phyloP scores from a whole-genome alignment of 176 grass and related monocot species.

The Puccinellia tenuiflora region DNA sequence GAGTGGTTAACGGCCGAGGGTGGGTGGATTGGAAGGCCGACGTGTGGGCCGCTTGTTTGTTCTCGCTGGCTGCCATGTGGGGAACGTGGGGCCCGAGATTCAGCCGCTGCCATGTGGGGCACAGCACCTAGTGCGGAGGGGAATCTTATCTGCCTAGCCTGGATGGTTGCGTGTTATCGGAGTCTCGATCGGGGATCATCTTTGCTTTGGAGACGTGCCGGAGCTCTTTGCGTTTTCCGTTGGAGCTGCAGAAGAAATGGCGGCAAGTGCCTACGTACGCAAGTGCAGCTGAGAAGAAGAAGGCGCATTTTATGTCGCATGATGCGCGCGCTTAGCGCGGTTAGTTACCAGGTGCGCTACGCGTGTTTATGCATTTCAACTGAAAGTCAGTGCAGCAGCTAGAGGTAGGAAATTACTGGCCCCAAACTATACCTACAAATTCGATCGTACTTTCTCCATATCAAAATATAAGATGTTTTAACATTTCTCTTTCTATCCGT shows the following conservation, averaged over 20 bases:
- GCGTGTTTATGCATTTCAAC: no score
- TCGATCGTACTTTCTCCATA: no score
- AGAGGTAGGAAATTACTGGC: no score
- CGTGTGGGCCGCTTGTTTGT: constrained; percentile 30
- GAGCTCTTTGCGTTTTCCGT: background rate
- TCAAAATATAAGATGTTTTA: no score
- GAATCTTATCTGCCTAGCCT: constrained; percentile 25
- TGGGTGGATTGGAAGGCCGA: constrained; percentile 15
- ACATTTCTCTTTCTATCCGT: no score
- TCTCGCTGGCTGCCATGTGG: constrained; percentile 40
- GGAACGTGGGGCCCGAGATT: constrained; percentile 29
- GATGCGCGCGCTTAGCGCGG: no score
- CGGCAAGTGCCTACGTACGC: no score
- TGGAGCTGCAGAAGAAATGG: background rate
- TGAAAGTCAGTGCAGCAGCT: no score
- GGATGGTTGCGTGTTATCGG: constrained; percentile 6
- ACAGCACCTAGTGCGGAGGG: background rate
- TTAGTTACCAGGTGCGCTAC: no score
- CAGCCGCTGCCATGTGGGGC: background rate
- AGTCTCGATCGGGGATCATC: background rate
- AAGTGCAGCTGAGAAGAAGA: no score
- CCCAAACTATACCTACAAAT: no score
- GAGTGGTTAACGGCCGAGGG: constrained; percentile 44
- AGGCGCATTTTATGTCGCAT: no score
- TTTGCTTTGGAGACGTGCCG: constrained; percentile 1